These are phyloP conservation scores for Jacaranda copaia DNA, from an alignment of 257 asterid genomes.

Conservation along the genomic window DNA sequence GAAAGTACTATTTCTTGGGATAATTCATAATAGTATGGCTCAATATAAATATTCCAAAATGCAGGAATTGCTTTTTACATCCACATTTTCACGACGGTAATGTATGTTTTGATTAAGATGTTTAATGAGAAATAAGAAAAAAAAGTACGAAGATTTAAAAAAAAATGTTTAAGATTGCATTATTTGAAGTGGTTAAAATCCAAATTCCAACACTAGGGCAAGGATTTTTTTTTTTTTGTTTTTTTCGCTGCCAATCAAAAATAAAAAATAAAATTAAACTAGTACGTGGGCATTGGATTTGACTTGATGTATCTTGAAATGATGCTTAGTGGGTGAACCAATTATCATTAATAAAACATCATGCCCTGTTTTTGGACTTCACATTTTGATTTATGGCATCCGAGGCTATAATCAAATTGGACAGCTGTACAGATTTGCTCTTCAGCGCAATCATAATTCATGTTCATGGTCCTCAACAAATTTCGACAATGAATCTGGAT, in stretches of 20 bases:
- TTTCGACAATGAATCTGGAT: not conserved
- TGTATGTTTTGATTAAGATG: too few species aligned
- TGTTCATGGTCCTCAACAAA: not conserved
- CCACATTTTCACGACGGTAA: too few species aligned
- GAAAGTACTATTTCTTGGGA: too few species aligned
- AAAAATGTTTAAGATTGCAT: too few species aligned
- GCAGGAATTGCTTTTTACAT: too few species aligned
- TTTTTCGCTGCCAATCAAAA: not conserved
- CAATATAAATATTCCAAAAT: too few species aligned
- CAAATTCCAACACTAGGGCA: too few species aligned
- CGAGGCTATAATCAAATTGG: conserved; percentile 28
- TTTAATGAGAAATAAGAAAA: too few species aligned
- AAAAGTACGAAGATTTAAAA: too few species aligned
- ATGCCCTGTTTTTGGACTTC: not conserved
- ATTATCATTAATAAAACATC: conserved; percentile 30
- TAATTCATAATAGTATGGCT: too few species aligned
- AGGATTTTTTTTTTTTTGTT: not conserved
- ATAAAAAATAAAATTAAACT: not conserved
- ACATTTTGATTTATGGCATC: conserved; percentile 29
- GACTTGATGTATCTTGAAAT: conserved; percentile 26
- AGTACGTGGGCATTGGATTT: not conserved
- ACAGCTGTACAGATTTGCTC: not conserved
- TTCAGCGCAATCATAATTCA: not conserved
- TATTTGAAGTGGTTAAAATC: too few species aligned
- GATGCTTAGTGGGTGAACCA: conserved; percentile 36